phyloP scores from a whole-genome alignment of 169 alveolate genomes.

The Plasmodium vivax region DNA sequence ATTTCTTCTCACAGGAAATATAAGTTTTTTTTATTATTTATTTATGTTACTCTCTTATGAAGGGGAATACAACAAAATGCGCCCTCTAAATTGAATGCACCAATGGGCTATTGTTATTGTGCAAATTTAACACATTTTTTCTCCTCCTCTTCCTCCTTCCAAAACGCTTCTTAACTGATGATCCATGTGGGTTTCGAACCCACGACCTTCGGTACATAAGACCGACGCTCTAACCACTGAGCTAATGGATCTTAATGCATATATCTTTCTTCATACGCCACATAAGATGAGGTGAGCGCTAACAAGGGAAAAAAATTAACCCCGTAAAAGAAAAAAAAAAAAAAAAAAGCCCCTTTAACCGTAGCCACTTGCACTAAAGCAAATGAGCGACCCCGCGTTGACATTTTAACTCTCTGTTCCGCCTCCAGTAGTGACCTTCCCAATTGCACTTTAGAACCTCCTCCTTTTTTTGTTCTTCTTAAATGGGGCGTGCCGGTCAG shows the following conservation, averaged over 20 bases:
- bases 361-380: background rate
- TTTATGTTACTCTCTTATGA: too few relatives aligned
- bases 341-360: background rate
- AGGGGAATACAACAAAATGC: background rate
- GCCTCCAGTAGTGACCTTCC: background rate
- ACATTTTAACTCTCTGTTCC: background rate
- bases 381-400: background rate
- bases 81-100: too few relatives aligned
- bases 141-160: background rate
- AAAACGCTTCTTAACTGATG: slow-evolving; percentile 12
- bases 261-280: background rate
- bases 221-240: slow-evolving; percentile 92
- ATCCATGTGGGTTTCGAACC: slow-evolving; percentile 92
- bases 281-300: background rate
- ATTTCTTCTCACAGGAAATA: background rate
- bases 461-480: background rate
- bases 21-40: too few relatives aligned
- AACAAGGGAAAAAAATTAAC: background rate
- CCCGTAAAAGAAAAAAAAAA: background rate
- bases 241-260: slow-evolving; percentile 86
- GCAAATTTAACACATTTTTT: too few relatives aligned
- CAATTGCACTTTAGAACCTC: background rate
- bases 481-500: background rate
- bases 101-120: too few relatives aligned
- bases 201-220: slow-evolving; percentile 91